Evolutionary conservation across 306 rosid species (phyloP).

Genomic region (Bauhinia variegata): DNA sequence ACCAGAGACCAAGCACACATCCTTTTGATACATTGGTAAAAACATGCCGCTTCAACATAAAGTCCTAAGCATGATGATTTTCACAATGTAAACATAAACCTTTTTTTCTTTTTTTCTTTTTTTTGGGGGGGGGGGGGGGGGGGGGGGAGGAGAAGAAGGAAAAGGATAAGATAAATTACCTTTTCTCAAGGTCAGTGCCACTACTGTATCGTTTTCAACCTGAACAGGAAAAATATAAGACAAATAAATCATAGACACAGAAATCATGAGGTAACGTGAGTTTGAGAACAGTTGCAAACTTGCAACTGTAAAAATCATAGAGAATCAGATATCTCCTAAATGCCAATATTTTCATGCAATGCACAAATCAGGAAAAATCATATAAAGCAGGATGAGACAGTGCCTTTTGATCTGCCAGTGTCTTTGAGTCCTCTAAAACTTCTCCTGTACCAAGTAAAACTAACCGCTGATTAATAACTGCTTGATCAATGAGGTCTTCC

Average conservation of each 20-base stretch:
- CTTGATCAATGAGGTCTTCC: slow-evolving; percentile 66
- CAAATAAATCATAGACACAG: background rate
- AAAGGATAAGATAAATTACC: slow-evolving; percentile 46
- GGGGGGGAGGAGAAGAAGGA: no score
- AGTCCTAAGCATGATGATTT: background rate
- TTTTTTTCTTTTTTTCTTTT: no score
- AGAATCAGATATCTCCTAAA: background rate
- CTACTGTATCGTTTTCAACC: slow-evolving; percentile 88
- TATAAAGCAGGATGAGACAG: background rate
- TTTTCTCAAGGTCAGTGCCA: slow-evolving; percentile 85
- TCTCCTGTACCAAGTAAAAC: slow-evolving; percentile 65
- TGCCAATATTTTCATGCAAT: background rate
- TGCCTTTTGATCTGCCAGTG: slow-evolving; percentile 88
- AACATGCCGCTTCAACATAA: background rate
- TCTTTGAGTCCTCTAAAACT: slow-evolving; percentile 74
- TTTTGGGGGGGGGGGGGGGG: no score
- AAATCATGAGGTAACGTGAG: no score
- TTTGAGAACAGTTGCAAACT: no score
- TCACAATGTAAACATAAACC: no score
- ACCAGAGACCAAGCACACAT: background rate
- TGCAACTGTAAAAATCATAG: background rate
- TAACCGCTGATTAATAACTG: slow-evolving; percentile 66
- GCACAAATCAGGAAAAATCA: background rate
- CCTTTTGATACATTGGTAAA: background rate
- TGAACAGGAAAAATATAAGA: slow-evolving; percentile 37